Evolutionary conservation across 805 yeast species (phyloP).

Genomic region (Nakazawaea ambrosiae): DNA sequence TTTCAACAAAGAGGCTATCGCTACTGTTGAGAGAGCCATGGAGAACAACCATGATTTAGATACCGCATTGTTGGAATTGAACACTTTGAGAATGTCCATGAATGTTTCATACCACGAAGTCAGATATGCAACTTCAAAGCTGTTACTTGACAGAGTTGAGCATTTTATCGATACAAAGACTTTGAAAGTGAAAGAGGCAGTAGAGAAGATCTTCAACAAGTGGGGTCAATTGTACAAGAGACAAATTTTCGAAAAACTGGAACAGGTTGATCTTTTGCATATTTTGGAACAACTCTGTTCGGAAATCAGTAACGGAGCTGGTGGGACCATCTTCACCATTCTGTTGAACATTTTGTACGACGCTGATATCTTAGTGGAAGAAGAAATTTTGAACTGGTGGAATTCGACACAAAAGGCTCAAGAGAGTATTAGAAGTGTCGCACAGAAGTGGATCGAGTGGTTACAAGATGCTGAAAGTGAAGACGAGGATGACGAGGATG

Average conservation of each 20-base stretch:
- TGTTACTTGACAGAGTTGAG: constrained; percentile 61
- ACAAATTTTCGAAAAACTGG: constrained; percentile 77
- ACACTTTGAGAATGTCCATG: constrained; percentile 96
- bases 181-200: constrained; percentile 68
- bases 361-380: constrained; percentile 77
- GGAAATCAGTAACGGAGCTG: constrained; percentile 35
- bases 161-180: constrained; percentile 77
- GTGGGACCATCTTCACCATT: constrained; percentile 44
- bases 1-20: constrained; percentile 84
- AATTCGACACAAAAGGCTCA: constrained; percentile 30
- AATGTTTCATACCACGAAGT: constrained; percentile 93
- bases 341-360: constrained; percentile 66
- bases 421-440: constrained; percentile 42
- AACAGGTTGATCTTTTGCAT: constrained; percentile 65
- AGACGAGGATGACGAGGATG: constrained; percentile 24
- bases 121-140: constrained; percentile 68
- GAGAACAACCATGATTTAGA: constrained; percentile 90
- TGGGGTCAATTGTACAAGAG: constrained; percentile 83
- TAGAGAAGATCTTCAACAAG: constrained; percentile 61
- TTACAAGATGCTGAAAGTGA: constrained; percentile 72
- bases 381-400: constrained; percentile 82
- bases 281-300: constrained; percentile 40
- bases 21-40: constrained; percentile 87
- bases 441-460: constrained; percentile 82
- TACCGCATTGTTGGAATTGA: constrained; percentile 86